phyloP scores from a whole-genome alignment of 495 filamentous ascomycete genomes.

The Penicillium waksmanii region DNA sequence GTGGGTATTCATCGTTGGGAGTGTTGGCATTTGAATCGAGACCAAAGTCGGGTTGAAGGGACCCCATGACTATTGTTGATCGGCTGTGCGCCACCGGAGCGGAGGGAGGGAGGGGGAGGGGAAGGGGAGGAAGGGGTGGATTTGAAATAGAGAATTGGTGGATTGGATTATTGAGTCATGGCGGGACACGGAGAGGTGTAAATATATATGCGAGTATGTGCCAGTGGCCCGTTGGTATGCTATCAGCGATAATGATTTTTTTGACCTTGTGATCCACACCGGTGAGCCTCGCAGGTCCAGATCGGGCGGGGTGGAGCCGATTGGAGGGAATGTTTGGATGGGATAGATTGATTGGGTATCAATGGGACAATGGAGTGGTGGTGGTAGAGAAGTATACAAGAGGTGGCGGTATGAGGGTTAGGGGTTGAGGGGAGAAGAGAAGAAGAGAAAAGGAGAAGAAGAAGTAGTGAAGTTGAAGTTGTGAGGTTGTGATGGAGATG shows the following conservation, averaged over 20 bases:
- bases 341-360: too few species aligned
- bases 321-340: background rate
- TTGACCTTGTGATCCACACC: slow-evolving; percentile 10
- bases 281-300: slow-evolving; percentile 3
- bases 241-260: background rate
- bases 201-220: background rate
- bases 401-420: background rate
- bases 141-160: background rate
- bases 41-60: slow-evolving; percentile 22
- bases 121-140: background rate
- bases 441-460: background rate
- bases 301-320: background rate
- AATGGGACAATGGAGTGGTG: background rate
- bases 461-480: background rate
- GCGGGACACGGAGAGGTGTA: background rate
- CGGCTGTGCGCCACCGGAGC: background rate
- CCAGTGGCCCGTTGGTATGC: too few species aligned
- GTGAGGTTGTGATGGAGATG: too few species aligned
- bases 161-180: background rate
- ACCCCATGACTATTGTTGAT: slow-evolving; percentile 27
- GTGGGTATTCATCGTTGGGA: slow-evolving; percentile 16
- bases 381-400: background rate
- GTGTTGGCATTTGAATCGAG: slow-evolving; percentile 33
- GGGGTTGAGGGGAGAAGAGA: background rate
- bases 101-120: too few species aligned